phyloP scores from a whole-genome alignment of 2,329 filamentous ascomycete species.

The Colletotrichum filicis region DNA sequence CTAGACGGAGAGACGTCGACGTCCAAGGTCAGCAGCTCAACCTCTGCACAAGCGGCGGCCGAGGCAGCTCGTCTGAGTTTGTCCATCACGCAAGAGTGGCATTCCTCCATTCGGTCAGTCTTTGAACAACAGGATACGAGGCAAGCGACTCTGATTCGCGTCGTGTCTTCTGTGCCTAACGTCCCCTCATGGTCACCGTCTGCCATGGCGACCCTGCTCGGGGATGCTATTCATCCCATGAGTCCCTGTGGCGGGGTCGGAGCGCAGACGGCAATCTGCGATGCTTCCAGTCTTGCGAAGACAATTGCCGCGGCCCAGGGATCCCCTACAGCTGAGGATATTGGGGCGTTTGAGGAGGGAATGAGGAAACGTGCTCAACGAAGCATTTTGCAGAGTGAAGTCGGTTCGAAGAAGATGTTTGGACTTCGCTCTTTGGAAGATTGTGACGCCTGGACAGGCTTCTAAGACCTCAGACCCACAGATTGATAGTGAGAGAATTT shows the following conservation, averaged over 20 bases:
- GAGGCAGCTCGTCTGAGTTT: conserved; percentile 5
- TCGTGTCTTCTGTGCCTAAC: conserved; percentile 71
- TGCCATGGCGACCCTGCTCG: conserved; percentile 67
- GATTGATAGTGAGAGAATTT: too few relatives aligned
- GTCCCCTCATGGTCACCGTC: conserved; percentile 71
- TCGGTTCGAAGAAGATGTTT: conserved; percentile 22
- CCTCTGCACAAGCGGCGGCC: neutral
- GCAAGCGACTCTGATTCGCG: conserved; percentile 74
- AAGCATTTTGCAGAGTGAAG: conserved; percentile 11
- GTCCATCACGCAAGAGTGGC: conserved; percentile 50
- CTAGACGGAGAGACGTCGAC: neutral
- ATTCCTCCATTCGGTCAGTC: conserved; percentile 64
- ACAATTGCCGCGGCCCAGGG: neutral
- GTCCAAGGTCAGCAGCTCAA: neutral
- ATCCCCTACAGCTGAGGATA: neutral
- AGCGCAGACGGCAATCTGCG: conserved; percentile 14
- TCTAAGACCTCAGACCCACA: neutral
- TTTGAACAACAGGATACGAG: conserved; percentile 67
- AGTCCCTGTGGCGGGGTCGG: conserved; percentile 67
- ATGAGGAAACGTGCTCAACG: conserved; percentile 5
- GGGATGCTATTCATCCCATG: conserved; percentile 69
- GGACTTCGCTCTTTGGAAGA: conserved; percentile 3
- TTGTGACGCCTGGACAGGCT: neutral
- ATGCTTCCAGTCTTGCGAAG: conserved; percentile 1
- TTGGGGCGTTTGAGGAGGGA: conserved; percentile 5